Percentiles rank a stretch among this genome's conserved stretches.
phyloP scores from a whole-genome alignment of 139 green algal genomes.

The Chlamydomonas applanata region DNA sequence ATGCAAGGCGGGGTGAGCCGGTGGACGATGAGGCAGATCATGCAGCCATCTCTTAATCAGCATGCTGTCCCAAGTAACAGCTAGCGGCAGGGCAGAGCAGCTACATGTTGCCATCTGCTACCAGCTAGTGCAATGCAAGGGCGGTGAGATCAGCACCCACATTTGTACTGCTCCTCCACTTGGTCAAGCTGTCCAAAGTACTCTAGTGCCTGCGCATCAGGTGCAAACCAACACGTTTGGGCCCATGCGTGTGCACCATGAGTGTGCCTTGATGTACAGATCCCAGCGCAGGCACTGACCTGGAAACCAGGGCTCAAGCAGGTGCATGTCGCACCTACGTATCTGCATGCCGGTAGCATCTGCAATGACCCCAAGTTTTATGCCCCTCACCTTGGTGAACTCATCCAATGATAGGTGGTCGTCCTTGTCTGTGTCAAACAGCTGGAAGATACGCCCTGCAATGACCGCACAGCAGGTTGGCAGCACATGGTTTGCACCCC shows the following conservation, averaged over 20 bases:
- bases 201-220: conserved; percentile 15
- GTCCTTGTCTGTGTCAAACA: conserved; percentile 24
- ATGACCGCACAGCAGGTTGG: not conserved
- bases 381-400: conserved; percentile 19
- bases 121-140: not conserved
- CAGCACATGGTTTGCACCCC: not conserved
- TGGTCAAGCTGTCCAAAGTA: conserved; percentile 29
- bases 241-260: too few relatives aligned
- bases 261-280: too few relatives aligned
- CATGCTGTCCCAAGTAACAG: too few relatives aligned
- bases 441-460: conserved; percentile 20
- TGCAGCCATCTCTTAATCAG: too few relatives aligned
- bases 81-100: too few relatives aligned
- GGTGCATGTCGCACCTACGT: too few relatives aligned
- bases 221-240: too few relatives aligned
- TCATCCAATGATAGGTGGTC: conserved; percentile 19
- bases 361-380: not conserved
- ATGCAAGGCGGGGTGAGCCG: not conserved
- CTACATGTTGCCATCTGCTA: too few relatives aligned
- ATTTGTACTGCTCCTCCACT: conserved; percentile 35
- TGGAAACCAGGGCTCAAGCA: too few relatives aligned
- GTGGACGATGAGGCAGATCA: too few relatives aligned
- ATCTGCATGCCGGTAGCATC: not conserved
- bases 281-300: too few relatives aligned
- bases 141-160: conserved; percentile 1